Evolutionary conservation across 2,329 filamentous ascomycete genomes (phyloP).

Genomic region (Clarireedia paspali): DNA sequence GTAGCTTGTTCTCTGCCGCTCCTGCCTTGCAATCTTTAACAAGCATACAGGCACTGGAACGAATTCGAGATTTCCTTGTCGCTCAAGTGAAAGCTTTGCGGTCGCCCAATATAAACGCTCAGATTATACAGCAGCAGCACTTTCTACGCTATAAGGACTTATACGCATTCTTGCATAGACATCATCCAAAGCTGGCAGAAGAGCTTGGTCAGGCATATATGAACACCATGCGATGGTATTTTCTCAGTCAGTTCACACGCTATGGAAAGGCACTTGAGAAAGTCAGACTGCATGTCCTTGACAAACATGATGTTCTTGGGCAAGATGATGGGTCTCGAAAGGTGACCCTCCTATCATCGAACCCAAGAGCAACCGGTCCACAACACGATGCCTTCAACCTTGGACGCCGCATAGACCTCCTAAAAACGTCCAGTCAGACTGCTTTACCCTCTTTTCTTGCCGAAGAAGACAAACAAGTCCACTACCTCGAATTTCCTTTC

Average conservation of each 20-base stretch:
- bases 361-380: conserved; percentile 43
- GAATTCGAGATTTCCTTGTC: conserved; percentile 90
- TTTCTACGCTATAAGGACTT: conserved; percentile 85
- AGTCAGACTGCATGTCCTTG: conserved; percentile 73
- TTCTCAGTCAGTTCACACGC: conserved; percentile 80
- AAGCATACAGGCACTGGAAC: conserved; percentile 63
- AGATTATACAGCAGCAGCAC: conserved; percentile 90
- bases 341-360: conserved; percentile 48
- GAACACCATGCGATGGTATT: conserved; percentile 99
- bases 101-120: conserved; percentile 93
- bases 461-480: conserved; percentile 78
- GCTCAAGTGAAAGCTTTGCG: conserved; percentile 89
- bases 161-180: conserved; percentile 74
- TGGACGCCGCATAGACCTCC: conserved; percentile 74
- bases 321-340: conserved; percentile 67
- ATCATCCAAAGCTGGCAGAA: conserved; percentile 75
- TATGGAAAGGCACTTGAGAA: conserved; percentile 81
- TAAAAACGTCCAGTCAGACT: conserved; percentile 64
- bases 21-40: neutral
- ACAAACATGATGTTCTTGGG: conserved; percentile 76
- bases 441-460: conserved; percentile 83
- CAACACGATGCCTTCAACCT: conserved; percentile 84
- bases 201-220: conserved; percentile 91
- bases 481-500: conserved; percentile 87
- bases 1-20: conserved; percentile 34